Evolutionary conservation across 495 filamentous ascomycete genomes (phyloP), one percentile per base, ranked within the genome.

Genomic region (Aspergillus ellipticus): DNA sequence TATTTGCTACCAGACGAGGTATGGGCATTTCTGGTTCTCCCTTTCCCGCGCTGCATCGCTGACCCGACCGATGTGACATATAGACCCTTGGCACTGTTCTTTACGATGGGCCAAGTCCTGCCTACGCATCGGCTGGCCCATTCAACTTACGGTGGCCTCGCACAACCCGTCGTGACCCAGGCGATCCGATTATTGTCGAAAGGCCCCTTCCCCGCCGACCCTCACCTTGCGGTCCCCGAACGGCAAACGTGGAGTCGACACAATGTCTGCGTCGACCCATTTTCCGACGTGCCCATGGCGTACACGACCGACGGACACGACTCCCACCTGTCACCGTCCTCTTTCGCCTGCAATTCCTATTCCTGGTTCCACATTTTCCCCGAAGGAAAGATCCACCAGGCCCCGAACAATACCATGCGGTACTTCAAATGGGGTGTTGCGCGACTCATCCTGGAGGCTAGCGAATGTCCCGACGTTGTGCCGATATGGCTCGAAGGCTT

Each of bases 401-500:
- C 92, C 53, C 83, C 88, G 3, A 69, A 78, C 28, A 84, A 85
- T 58, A 82, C 84, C 33, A 87, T 97, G 82, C 88, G 93, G 10
- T 98, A 98, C 74, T 96, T 96, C 82, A 96, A 94, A 70, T 98
- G 94, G 94, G 94, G 94, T 6, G 75, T 97, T 6, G 87, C 92
- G 4, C 83, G 94, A 1, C 74, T 96, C 35, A 93, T 98, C 49
- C 79, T 98, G 9, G 94, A 98, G 68, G 75, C 86, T 46, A 88
- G 90, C 22, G 87, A 88, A 26, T 82, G 84, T 42, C 94, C 94
- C 0, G 87, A 90, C 51, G 75, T 98, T 0, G 76, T 98, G n/a
- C 92, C 94, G 7, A 90, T 98, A 69, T 98, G 92, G 79, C 84
- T 97, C 51, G 88, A 95, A 57, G 94, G 94, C 21, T 84, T 89